These are phyloP conservation scores for Dryadomyces quercivorus DNA, from an alignment of 2,329 filamentous ascomycete species.

Conservation along the genomic window DNA sequence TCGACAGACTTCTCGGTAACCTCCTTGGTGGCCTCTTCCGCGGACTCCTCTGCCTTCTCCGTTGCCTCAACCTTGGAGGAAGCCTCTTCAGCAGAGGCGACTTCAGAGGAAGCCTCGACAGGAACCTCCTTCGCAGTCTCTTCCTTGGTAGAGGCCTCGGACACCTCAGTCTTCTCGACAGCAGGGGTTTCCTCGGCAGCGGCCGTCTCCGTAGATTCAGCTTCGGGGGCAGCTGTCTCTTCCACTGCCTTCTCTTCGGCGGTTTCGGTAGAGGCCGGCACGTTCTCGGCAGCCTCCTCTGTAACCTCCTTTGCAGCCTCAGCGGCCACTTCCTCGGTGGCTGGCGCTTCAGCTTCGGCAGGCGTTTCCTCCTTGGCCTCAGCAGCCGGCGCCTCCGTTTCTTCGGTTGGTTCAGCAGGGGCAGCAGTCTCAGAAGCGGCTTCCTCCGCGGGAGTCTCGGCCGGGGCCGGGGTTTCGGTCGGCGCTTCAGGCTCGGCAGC, in stretches of 20 bases:
- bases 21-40: not conserved
- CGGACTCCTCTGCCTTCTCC: not conserved
- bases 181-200: not conserved
- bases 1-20: no score
- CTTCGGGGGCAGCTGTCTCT: not conserved
- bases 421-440: conserved; percentile 2
- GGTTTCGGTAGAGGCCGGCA: not conserved
- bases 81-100: not conserved
- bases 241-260: not conserved
- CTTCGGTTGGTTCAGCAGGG: not conserved
- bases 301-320: not conserved
- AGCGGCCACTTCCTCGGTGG: no score
- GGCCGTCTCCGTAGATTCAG: not conserved
- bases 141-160: conserved; percentile 1
- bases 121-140: not conserved
- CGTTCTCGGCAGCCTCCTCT: not conserved
- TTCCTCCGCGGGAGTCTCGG: not conserved
- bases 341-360: no score
- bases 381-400: not conserved
- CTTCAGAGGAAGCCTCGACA: not conserved
- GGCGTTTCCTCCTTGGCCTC: no score
- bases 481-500: no score
- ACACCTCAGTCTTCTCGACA: not conserved
- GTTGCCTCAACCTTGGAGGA: not conserved
- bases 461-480: no score